Evolutionary conservation across 2,329 filamentous ascomycete genomes (phyloP).

Genomic region (Aspergillus alliaceus): DNA sequence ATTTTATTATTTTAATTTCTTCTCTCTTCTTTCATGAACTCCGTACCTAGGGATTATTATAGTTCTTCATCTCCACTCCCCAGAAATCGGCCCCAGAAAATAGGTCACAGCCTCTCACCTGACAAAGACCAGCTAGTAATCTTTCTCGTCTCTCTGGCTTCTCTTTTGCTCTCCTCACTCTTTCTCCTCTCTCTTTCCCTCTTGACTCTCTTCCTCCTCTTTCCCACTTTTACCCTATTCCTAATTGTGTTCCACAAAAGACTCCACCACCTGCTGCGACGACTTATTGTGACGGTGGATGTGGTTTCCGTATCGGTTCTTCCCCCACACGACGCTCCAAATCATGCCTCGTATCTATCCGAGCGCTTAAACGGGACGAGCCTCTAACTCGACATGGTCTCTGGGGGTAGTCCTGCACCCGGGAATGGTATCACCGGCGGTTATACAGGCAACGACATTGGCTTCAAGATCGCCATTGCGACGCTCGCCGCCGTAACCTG

Average conservation of each 20-base stretch:
- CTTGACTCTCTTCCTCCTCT: not conserved
- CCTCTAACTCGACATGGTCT: not conserved
- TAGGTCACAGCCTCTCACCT: conserved; percentile 3
- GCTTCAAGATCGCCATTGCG: conserved; percentile 44
- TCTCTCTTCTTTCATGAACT: not conserved
- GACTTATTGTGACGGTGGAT: not conserved
- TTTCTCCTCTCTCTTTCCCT: not conserved
- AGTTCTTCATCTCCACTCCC: not conserved
- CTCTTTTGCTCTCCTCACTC: not conserved
- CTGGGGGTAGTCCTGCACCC: conserved; percentile 16
- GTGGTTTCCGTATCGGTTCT: not conserved
- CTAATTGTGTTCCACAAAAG: not conserved
- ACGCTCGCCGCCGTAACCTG: conserved; percentile 49
- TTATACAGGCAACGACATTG: conserved; percentile 34
- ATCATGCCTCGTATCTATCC: not conserved
- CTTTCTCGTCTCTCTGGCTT: not conserved
- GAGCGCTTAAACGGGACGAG: not conserved
- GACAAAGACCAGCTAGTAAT: not conserved
- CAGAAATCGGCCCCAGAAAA: conserved; percentile 1
- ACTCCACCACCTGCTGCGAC: not conserved
- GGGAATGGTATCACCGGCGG: conserved; percentile 41
- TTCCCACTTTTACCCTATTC: not conserved
- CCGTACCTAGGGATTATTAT: not conserved
- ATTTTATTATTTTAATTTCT: not conserved
- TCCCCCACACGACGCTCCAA: not conserved